These are phyloP conservation scores for Diutina ranongensis DNA, from an alignment of 1,139 yeast species.

Conservation along the genomic window DNA sequence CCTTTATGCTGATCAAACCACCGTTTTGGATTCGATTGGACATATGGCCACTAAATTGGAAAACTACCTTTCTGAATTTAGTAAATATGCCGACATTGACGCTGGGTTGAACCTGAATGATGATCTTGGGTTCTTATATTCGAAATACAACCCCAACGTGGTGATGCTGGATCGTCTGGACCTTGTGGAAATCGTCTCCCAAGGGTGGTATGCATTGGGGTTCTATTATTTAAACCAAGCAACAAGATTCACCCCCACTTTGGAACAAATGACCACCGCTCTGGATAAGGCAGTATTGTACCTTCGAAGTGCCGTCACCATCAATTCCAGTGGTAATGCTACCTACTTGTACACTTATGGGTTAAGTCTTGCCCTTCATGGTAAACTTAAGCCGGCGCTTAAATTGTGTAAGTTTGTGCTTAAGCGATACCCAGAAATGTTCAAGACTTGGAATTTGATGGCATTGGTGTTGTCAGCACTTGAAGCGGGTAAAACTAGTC, in stretches of 20 bases:
- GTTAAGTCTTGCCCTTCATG: constrained; percentile 21
- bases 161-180: constrained; percentile 20
- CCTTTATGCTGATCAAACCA: neutral
- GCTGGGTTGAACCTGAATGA: constrained; percentile 22
- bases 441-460: constrained; percentile 33
- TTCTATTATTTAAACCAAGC: constrained; percentile 22
- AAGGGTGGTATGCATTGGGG: constrained; percentile 31
- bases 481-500: constrained; percentile 11
- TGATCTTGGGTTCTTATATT: constrained; percentile 25
- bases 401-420: constrained; percentile 32
- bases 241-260: constrained; percentile 18
- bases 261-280: constrained; percentile 13
- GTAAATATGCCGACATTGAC: constrained; percentile 8
- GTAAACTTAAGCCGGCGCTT: constrained; percentile 18
- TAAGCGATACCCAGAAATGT: constrained; percentile 32
- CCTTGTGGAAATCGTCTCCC: constrained; percentile 20
- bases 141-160: constrained; percentile 25
- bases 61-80: constrained; percentile 17
- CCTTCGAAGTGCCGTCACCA: constrained; percentile 27
- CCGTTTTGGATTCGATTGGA: neutral
- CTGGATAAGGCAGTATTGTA: constrained; percentile 14
- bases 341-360: constrained; percentile 27
- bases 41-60: constrained; percentile 11
- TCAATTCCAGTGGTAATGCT: constrained; percentile 28
- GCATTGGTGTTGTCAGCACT: constrained; percentile 20